phyloP scores from a whole-genome alignment of 768 basidiomycete species.

The Termitomyces sp. region DNA sequence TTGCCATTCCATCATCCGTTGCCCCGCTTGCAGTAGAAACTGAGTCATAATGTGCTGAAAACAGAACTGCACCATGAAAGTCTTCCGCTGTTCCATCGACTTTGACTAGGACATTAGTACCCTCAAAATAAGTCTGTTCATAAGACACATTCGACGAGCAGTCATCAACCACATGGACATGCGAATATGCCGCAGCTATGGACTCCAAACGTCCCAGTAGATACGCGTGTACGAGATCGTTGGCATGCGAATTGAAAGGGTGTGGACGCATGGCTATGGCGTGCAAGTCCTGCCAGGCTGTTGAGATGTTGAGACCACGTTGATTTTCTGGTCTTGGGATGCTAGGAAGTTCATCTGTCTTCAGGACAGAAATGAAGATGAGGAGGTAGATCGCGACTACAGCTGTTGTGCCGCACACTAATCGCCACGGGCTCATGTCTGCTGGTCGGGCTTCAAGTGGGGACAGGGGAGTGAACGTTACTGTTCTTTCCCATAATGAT shows the following conservation, averaged over 20 bases:
- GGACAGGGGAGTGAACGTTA: no score
- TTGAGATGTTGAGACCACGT: constrained; percentile 10
- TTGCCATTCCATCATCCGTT: constrained; percentile 49
- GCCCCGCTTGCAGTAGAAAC: constrained; percentile 71
- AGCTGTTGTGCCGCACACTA: constrained; percentile 1
- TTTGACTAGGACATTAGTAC: constrained; percentile 63
- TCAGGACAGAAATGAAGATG: constrained; percentile 8
- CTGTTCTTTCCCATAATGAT: no score
- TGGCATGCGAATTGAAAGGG: constrained; percentile 74
- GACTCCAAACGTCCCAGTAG: constrained; percentile 48
- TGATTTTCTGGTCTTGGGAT: not conserved
- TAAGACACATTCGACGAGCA: constrained; percentile 16
- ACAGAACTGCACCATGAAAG: constrained; percentile 45
- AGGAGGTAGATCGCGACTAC: constrained; percentile 7
- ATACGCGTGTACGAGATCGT: constrained; percentile 59
- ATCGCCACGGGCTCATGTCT: constrained; percentile 4
- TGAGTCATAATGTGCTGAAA: constrained; percentile 82
- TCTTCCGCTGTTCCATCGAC: constrained; percentile 44
- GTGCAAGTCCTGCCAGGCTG: constrained; percentile 14
- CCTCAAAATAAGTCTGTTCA: constrained; percentile 54
- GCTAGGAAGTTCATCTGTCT: constrained; percentile 11
- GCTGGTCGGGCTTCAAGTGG: not conserved
- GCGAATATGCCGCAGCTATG: constrained; percentile 35
- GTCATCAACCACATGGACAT: constrained; percentile 51
- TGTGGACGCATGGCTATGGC: constrained; percentile 62